Evolutionary conservation across 305 asterid species (phyloP).

Genomic region (Fraxinus sp.): DNA sequence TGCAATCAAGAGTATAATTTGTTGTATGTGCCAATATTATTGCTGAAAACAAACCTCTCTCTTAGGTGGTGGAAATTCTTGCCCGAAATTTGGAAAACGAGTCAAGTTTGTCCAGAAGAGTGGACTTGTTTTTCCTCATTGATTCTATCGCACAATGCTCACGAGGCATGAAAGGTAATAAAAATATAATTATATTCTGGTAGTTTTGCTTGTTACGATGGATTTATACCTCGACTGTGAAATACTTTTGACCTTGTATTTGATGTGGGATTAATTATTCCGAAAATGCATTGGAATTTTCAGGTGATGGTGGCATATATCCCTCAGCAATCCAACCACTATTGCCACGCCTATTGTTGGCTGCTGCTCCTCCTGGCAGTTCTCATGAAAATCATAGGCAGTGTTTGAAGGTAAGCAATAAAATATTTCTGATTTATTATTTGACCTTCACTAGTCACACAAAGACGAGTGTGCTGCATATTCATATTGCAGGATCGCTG

Average conservation of each 20-base stretch:
- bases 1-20: background rate
- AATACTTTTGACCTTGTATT: conserved; percentile 13
- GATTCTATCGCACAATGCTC: conserved; percentile 89
- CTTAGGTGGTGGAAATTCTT: conserved; percentile 78
- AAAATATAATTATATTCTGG: conserved; percentile 7
- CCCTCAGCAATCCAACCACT: conserved; percentile 79
- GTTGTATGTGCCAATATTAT: background rate
- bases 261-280: conserved; percentile 12
- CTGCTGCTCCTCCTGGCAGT: conserved; percentile 90
- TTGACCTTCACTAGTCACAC: background rate
- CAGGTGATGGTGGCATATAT: conserved; percentile 83
- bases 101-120: conserved; percentile 67
- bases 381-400: conserved; percentile 85
- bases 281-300: conserved; percentile 31
- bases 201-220: background rate
- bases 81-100: conserved; percentile 61
- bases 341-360: conserved; percentile 73
- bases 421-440: conserved; percentile 16
- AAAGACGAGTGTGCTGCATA: background rate
- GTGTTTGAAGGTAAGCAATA: conserved; percentile 73
- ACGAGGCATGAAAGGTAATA: conserved; percentile 71
- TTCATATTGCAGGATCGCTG: background rate
- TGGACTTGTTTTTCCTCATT: conserved; percentile 88
- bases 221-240: conserved; percentile 2
- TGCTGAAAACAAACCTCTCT: background rate